These are phyloP conservation scores for Myrica gale DNA, from an alignment of 306 rosid species.

Conservation along the genomic window DNA sequence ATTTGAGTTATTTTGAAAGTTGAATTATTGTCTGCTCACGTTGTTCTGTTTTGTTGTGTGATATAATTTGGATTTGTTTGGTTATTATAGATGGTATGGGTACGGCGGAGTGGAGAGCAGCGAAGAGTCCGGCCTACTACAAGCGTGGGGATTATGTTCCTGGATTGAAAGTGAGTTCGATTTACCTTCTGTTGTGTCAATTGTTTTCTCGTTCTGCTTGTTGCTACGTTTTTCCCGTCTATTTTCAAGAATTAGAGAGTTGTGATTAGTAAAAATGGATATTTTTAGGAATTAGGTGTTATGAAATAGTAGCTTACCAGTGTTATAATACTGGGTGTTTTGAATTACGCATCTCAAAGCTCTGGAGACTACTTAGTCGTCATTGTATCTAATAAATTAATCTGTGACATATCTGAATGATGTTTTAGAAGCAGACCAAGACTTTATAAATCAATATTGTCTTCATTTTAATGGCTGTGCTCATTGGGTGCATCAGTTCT, in stretches of 20 bases:
- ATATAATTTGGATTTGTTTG: constrained; percentile 17
- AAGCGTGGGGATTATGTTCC: constrained; percentile 97
- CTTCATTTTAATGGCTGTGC: not conserved
- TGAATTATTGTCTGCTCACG: not conserved
- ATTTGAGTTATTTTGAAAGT: not conserved
- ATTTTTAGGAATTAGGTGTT: not conserved
- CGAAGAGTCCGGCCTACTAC: constrained; percentile 83
- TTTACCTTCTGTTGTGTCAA: not conserved
- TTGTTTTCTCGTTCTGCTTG: not conserved
- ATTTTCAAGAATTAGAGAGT: not conserved
- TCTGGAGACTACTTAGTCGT: not conserved
- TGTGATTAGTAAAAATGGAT: not conserved
- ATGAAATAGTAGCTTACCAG: not conserved
- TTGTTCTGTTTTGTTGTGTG: not conserved
- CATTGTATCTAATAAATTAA: not conserved
- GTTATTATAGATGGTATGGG: constrained; percentile 85
- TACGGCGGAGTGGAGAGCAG: constrained; percentile 97
- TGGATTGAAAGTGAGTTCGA: constrained; percentile 69
- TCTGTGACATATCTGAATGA: not conserved
- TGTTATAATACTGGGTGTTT: too few species aligned
- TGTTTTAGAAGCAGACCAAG: not conserved
- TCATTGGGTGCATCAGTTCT: not conserved
- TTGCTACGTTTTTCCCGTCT: not conserved
- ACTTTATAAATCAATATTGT: not conserved
- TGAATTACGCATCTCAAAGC: not conserved